Evolutionary conservation across 2,329 filamentous ascomycete genomes (phyloP), one percentile per base, ranked within the genome.

Genomic region (Bipolaris zeicola): DNA sequence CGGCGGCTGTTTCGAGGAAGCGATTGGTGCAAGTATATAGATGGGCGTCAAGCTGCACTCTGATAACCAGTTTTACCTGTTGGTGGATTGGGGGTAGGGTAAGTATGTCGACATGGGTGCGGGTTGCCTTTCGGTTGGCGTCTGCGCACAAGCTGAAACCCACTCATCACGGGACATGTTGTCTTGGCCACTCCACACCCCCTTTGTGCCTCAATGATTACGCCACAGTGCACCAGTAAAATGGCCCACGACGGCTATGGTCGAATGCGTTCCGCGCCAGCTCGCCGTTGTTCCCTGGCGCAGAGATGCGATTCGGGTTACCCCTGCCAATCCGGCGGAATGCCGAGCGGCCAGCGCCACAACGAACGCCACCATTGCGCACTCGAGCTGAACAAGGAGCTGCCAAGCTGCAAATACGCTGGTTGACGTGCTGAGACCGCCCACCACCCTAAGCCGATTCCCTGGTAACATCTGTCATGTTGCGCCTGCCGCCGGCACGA

Each of bases 301-400:
- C 50, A 52, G 55, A 53, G 52, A 58, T 58, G 59, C 62, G 65
- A 65, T 57, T 62, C 65, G 68, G 67, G 28, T 34, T 42, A 60
- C 51, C 56, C 60, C 52, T 60, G 62, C 51, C 60, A 47, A 47
- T 48, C 38, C 14, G 39, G n/a, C 24, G 7, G 31, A 24, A 44
- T 26, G 46, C 50, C 36, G 58, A 55, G 62, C 64, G 65, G 44
- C 55, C 28, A 50, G 59, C 67, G 69, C 70, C 69, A 73, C 68
- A 39, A 28, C 50, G 51, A 54, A 70, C 71, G 71, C 71, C 72
- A 72, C 61, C 62, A 56, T 66, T 62, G 53, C 61, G 42, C 51
- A 60, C 61, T 60, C 65, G 67, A 74, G 72, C 71, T 74, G 71
- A 74, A 65, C n/a, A 56, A 48, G 22, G 55, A 59, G 57, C 59